Evolutionary conservation across 2,329 filamentous ascomycete species (phyloP).

Genomic region (Ploettnerulaceae sp.): DNA sequence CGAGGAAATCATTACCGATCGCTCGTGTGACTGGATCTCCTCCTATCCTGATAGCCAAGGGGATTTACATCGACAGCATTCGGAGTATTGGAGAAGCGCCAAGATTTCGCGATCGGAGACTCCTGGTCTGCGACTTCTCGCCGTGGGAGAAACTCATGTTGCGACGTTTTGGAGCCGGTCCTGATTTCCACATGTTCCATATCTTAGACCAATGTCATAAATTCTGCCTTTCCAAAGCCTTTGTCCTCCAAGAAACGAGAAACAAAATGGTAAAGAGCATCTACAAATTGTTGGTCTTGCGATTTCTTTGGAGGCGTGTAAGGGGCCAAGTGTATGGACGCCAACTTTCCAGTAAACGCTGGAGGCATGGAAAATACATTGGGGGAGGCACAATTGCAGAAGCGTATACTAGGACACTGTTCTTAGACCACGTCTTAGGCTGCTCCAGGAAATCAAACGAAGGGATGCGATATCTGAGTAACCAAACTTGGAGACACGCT

Average conservation of each 20-base stretch:
- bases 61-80: not conserved
- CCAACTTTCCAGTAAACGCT: not conserved
- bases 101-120: not conserved
- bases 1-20: not conserved
- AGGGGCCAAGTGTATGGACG: not conserved
- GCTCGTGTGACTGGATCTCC: not conserved
- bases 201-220: constrained; percentile 5
- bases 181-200: constrained; percentile 1
- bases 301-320: not conserved
- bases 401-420: constrained; percentile 1
- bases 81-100: not conserved
- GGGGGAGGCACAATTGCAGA: not conserved
- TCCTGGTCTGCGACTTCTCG: constrained; percentile 3
- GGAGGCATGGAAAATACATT: constrained; percentile 3
- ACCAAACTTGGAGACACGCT: constrained; percentile 1
- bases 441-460: constrained; percentile 1
- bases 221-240: constrained; percentile 1
- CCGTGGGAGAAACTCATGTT: constrained; percentile 2
- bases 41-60: not conserved
- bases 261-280: constrained; percentile 1
- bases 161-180: not conserved
- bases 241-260: not conserved
- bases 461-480: not conserved
- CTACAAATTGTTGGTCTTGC: not conserved
- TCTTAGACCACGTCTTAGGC: not conserved